Evolutionary conservation across 2,329 filamentous ascomycete genomes (phyloP), one percentile per base, ranked within the genome.

Genomic region (Xenoacremonium recifei): DNA sequence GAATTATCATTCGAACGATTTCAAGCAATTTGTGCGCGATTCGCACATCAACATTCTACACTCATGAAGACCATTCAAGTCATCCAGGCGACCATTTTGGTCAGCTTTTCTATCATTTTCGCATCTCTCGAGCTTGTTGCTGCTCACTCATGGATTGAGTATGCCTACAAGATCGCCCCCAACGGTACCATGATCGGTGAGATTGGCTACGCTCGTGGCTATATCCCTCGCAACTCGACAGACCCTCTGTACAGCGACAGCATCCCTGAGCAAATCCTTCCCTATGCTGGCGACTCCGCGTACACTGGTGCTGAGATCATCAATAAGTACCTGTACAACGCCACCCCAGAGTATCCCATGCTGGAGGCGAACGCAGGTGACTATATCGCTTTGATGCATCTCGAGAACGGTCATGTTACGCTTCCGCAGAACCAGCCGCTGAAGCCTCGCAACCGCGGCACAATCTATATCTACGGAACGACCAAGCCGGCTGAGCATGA

Each of bases 141-240:
- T 19, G 84, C 80, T 25, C 92, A 96, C 67, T 85, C 82, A 15
- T 96, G 91, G 91, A 77, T 92, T 35, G 90, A 96, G 66, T 73
- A 84, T 56, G 72, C 92, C 37, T 79, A 74, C 48, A 80, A 82
- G 43, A 82, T 96, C 61, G 79, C 82, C 39, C 63, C 79, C 20
- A 86, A 89, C 55, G 91, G 90, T 40, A 80, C 80, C 23, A 89
- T 90, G 61, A 70, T 83, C 16, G 86, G 86, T 20, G 63, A 75
- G 6, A 71, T 79, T 18, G 92, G 92, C 21, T 96, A 84, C 61
- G 71, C 85, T n/a, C 84, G 90, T 49, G 84, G 82, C 35, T 89
- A 82, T 58, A 64, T 82, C 13, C 65, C 76, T 21, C 81, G 88
- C 47, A 72, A 66, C 5, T 63, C 60, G 4, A 61, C 48, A 6